A percentile compares a stretch with the other conserved stretches of the same genome.
These are phyloP conservation scores for Serendipita sp. DNA, from an alignment of 768 basidiomycete species.

Conservation along the genomic window DNA sequence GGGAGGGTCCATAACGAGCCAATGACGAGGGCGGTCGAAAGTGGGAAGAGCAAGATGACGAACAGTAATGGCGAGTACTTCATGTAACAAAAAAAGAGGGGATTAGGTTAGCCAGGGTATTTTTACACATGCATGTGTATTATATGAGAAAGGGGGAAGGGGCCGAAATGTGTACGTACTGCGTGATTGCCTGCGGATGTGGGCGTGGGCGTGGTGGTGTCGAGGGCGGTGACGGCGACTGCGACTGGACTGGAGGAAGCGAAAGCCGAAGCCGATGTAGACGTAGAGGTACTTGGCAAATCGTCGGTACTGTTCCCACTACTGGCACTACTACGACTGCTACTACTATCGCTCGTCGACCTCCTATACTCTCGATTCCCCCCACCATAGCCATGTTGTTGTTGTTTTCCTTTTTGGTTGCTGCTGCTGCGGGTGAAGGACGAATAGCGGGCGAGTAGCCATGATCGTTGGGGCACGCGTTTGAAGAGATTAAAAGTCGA, in stretches of 20 bases:
- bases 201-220: neutral
- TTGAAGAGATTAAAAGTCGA: too few relatives aligned
- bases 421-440: too few relatives aligned
- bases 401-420: neutral
- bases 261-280: neutral
- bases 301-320: too few relatives aligned
- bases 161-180: conserved; percentile 8
- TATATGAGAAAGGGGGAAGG: too few relatives aligned
- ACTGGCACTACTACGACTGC: too few relatives aligned
- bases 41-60: conserved; percentile 46
- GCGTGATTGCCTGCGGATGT: conserved; percentile 5
- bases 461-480: too few relatives aligned
- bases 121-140: too few relatives aligned
- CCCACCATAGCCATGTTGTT: neutral
- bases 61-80: conserved; percentile 41
- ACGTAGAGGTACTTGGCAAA: too few relatives aligned
- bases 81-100: neutral
- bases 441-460: too few relatives aligned
- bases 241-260: neutral
- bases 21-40: conserved; percentile 42
- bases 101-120: too few relatives aligned
- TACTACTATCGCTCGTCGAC: too few relatives aligned
- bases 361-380: too few relatives aligned
- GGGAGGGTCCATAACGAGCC: conserved; percentile 38
- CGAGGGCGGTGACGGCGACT: neutral